A percentile compares a stretch with the other conserved stretches of the same genome.
Evolutionary conservation across 306 rosid species (phyloP).

Genomic region (Cucumis hystrix): DNA sequence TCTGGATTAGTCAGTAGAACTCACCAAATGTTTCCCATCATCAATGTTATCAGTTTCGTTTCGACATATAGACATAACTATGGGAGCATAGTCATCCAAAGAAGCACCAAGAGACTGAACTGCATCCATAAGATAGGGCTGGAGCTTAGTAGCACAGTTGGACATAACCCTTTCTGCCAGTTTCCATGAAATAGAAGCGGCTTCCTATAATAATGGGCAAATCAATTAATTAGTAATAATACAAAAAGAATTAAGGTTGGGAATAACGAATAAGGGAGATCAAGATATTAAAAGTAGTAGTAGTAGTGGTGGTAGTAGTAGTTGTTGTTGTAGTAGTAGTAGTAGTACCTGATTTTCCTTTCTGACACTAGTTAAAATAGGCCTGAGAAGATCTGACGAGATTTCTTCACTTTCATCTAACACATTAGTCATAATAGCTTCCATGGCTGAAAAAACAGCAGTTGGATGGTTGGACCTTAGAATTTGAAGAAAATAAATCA

Average conservation of each 20-base stretch:
- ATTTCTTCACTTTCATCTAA: slow-evolving; percentile 57
- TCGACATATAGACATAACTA: slow-evolving; percentile 38
- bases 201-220: slow-evolving; percentile 30
- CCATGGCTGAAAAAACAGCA: slow-evolving; percentile 36
- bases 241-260: neutral
- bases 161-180: slow-evolving; percentile 50
- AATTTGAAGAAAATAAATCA: slow-evolving; percentile 22
- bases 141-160: slow-evolving; percentile 46
- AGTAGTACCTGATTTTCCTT: slow-evolving; percentile 49
- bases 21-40: slow-evolving; percentile 17
- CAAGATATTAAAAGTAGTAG: neutral
- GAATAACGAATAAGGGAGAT: neutral
- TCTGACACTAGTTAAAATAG: slow-evolving; percentile 37
- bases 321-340: neutral
- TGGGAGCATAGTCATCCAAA: slow-evolving; percentile 30
- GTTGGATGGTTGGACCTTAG: slow-evolving; percentile 46
- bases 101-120: slow-evolving; percentile 33
- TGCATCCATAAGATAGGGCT: slow-evolving; percentile 33
- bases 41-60: slow-evolving; percentile 10
- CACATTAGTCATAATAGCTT: slow-evolving; percentile 45
- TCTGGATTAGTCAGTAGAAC: slow-evolving; percentile 9
- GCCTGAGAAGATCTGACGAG: slow-evolving; percentile 40
- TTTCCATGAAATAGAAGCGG: slow-evolving; percentile 44
- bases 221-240: slow-evolving; percentile 6
- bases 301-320: neutral